A percentile compares a stretch with the other conserved stretches of the same genome.
phyloP scores from a whole-genome alignment of 1,284 basidiomycete species.

The Somion occarium region DNA sequence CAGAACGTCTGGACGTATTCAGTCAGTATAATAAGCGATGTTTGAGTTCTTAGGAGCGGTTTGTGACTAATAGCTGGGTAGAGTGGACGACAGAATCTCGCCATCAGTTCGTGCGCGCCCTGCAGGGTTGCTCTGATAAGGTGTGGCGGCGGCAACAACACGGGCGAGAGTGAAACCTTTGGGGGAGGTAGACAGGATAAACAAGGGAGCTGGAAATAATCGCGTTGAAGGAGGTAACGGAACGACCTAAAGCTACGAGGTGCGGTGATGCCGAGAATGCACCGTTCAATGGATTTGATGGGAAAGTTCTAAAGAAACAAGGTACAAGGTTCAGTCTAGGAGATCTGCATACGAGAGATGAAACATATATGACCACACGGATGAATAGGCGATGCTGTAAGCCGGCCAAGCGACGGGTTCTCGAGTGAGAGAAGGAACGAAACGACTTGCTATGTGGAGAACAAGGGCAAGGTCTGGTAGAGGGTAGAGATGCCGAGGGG shows the following conservation, averaged over 20 bases:
- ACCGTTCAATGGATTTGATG: background rate
- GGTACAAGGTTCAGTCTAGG: background rate
- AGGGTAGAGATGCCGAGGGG: background rate
- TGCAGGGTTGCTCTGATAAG: constrained; percentile 11
- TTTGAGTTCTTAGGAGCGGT: background rate
- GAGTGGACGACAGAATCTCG: constrained; percentile 10
- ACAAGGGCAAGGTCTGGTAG: background rate
- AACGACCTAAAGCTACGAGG: background rate
- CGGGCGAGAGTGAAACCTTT: background rate
- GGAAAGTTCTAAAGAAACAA: background rate
- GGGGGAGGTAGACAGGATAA: background rate
- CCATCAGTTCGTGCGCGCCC: constrained; percentile 6
- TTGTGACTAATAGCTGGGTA: too few species aligned
- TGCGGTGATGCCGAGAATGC: constrained; percentile 2
- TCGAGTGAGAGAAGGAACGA: background rate
- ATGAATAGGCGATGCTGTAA: background rate
- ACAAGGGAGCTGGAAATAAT: background rate
- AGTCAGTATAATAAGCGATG: background rate
- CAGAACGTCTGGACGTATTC: too few species aligned
- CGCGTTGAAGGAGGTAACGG: background rate
- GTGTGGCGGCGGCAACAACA: background rate
- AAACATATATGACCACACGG: background rate
- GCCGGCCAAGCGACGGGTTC: background rate
- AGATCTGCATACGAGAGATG: background rate
- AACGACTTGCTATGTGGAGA: too few species aligned